Conservation (phyloP, 2,329 filamentous ascomycete genomes). For the Cordyceps javanica region DNA sequence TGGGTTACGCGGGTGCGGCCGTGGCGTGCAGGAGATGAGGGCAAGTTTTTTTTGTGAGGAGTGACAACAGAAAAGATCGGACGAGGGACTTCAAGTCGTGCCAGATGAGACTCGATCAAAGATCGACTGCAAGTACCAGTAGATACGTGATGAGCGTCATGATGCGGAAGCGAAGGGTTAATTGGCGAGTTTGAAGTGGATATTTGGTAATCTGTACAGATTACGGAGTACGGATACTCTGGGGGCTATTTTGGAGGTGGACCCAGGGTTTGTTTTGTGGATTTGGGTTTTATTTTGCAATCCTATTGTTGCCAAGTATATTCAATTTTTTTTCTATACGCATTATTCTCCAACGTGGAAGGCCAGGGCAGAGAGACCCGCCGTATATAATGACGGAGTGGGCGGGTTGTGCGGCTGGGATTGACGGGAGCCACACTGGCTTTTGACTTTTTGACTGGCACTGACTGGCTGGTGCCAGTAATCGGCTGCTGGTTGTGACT, state of each 20-base stretch:
- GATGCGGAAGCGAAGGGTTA: neutral
- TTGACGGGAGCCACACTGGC: too few species aligned
- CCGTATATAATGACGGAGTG: neutral
- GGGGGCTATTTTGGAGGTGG: neutral
- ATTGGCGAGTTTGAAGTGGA: neutral
- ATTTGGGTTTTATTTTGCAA: neutral
- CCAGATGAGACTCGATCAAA: neutral
- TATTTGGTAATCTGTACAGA: too few species aligned
- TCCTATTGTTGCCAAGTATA: neutral
- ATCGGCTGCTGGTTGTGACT: too few species aligned
- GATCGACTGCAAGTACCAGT: neutral
- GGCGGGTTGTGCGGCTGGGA: neutral
- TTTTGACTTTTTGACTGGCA: too few species aligned
- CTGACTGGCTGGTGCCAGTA: too few species aligned
- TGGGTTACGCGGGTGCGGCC: conserved; percentile 1
- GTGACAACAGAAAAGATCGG: neutral
- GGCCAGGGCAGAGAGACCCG: neutral
- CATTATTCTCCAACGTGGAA: too few species aligned
- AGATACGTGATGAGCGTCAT: neutral
- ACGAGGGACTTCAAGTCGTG: neutral
- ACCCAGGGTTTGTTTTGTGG: neutral
- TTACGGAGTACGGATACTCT: neutral
- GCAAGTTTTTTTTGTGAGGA: neutral
- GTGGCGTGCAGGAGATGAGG: neutral
- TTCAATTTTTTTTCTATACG: neutral